phyloP scores from a whole-genome alignment of 805 yeast genomes.

The Ogataea pignaliae region DNA sequence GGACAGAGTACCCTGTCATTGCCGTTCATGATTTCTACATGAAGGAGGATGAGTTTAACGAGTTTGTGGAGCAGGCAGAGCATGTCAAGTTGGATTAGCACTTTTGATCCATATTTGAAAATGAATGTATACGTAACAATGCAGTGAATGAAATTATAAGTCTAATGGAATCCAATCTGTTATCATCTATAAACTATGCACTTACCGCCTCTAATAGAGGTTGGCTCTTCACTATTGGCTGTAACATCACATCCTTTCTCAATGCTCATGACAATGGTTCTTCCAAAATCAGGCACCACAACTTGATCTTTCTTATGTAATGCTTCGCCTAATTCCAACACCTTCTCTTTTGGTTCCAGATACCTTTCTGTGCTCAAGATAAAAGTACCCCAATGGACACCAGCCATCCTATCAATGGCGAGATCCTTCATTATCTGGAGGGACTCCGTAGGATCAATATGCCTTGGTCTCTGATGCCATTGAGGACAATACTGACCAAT shows the following conservation, averaged over 20 bases:
- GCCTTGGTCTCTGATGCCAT: slow-evolving; percentile 92
- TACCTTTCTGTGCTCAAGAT: slow-evolving; percentile 84
- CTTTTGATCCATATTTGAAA: background rate
- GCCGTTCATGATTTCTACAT: slow-evolving; percentile 64
- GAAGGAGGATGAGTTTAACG: slow-evolving; percentile 54
- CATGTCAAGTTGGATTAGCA: slow-evolving; percentile 2
- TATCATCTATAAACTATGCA: slow-evolving; percentile 13
- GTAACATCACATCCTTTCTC: slow-evolving; percentile 14
- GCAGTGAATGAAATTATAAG: too few relatives aligned
- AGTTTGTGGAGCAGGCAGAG: slow-evolving; percentile 32
- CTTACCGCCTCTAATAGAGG: slow-evolving; percentile 12
- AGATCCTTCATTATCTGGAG: slow-evolving; percentile 61
- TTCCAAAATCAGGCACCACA: slow-evolving; percentile 72
- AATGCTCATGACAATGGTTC: slow-evolving; percentile 53
- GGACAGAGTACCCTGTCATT: slow-evolving; percentile 53
- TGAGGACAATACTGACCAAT: slow-evolving; percentile 94
- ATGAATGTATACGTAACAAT: background rate
- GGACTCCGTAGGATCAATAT: slow-evolving; percentile 78
- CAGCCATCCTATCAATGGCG: slow-evolving; percentile 59
- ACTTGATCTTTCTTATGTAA: slow-evolving; percentile 35
- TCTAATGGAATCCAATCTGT: background rate
- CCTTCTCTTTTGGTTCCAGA: slow-evolving; percentile 68
- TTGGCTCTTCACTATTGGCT: slow-evolving; percentile 6
- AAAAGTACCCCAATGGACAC: slow-evolving; percentile 97
- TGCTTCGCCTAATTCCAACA: slow-evolving; percentile 47